Evolutionary conservation across 2,329 filamentous ascomycete species (phyloP).

Genomic region (Juglanconis juglandina): DNA sequence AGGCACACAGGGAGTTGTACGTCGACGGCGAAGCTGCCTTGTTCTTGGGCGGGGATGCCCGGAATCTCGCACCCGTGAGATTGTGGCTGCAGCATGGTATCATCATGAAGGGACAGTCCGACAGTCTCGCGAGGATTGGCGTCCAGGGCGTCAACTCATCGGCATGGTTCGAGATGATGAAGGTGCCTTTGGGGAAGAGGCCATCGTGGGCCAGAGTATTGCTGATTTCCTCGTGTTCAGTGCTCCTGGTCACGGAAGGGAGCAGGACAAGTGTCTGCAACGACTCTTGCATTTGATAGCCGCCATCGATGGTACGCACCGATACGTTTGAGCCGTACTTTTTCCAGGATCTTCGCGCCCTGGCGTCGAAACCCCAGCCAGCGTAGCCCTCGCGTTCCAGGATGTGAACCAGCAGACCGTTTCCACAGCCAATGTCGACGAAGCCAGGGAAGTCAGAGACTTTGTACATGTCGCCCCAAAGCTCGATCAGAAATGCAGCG

Average conservation of each 20-base stretch:
- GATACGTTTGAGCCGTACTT: conserved; percentile 52
- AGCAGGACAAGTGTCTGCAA: conserved; percentile 38
- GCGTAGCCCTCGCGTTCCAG: conserved; percentile 74
- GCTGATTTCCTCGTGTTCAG: conserved; percentile 17
- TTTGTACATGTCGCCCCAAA: conserved; percentile 83
- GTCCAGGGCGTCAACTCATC: conserved; percentile 97
- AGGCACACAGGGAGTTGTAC: conserved; percentile 79
- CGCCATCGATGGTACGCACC: conserved; percentile 31
- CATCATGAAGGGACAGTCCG: conserved; percentile 77
- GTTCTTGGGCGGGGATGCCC: conserved; percentile 58
- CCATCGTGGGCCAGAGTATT: conserved; percentile 51
- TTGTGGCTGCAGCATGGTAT: conserved; percentile 95
- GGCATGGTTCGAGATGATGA: conserved; percentile 95
- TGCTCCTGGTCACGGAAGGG: conserved; percentile 36
- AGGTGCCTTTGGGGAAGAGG: conserved; percentile 68
- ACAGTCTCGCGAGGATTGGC: conserved; percentile 76
- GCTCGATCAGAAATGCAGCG: conserved; percentile 84
- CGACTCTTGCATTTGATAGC: conserved; percentile 9
- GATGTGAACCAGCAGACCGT: conserved; percentile 83
- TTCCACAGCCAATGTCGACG: conserved; percentile 93
- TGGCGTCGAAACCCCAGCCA: conserved; percentile 90
- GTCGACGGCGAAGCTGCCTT: conserved; percentile 58
- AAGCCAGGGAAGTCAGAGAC: conserved; percentile 71
- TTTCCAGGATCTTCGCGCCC: conserved; percentile 79
- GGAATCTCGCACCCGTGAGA: conserved; percentile 70